Percentiles rank a stretch among this genome's conserved stretches.
Evolutionary conservation across 1,284 basidiomycete species (phyloP).

Genomic region (Rhodofomes roseus): DNA sequence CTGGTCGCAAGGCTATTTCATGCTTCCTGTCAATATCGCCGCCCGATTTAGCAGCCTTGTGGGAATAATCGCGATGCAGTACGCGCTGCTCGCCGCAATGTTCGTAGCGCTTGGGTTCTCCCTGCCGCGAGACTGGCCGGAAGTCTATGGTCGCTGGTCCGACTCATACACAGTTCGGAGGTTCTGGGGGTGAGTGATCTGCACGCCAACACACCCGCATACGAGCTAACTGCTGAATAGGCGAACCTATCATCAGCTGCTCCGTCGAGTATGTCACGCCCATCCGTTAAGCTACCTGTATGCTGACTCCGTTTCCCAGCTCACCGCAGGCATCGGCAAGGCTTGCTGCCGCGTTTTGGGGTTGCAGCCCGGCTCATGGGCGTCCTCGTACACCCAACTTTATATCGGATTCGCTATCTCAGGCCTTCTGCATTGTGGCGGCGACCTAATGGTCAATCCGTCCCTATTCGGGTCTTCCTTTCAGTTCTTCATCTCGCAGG

Average conservation of each 20-base stretch:
- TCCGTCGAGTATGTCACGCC: conserved; percentile 22
- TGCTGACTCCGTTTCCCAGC: conserved; percentile 9
- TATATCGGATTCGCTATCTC: conserved; percentile 31
- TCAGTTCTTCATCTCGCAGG: conserved; percentile 27
- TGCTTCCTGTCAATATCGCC: conserved; percentile 8
- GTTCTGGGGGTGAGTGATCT: conserved; percentile 33
- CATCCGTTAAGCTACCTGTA: no score
- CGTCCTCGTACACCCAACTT: conserved; percentile 30
- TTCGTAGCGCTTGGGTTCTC: conserved; percentile 22
- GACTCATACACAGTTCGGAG: conserved; percentile 26
- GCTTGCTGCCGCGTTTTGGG: conserved; percentile 11
- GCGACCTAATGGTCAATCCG: conserved; percentile 17
- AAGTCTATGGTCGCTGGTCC: conserved; percentile 27
- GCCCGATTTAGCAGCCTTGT: conserved; percentile 14
- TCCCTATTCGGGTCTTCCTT: conserved; percentile 17
- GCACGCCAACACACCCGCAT: background rate
- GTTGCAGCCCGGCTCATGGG: conserved; percentile 17
- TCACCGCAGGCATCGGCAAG: conserved; percentile 20
- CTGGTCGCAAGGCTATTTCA: conserved; percentile 6
- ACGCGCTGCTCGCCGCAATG: conserved; percentile 17
- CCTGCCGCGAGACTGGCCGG: conserved; percentile 31
- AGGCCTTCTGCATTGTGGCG: conserved; percentile 25
- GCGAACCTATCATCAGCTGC: conserved; percentile 30
- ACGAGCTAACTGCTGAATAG: conserved; percentile 10
- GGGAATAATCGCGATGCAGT: conserved; percentile 20